Percentiles rank a stretch among this genome's conserved stretches.
Conservation (phyloP, 352 stramenopile species). For the Sclerospora graminicola region DNA sequence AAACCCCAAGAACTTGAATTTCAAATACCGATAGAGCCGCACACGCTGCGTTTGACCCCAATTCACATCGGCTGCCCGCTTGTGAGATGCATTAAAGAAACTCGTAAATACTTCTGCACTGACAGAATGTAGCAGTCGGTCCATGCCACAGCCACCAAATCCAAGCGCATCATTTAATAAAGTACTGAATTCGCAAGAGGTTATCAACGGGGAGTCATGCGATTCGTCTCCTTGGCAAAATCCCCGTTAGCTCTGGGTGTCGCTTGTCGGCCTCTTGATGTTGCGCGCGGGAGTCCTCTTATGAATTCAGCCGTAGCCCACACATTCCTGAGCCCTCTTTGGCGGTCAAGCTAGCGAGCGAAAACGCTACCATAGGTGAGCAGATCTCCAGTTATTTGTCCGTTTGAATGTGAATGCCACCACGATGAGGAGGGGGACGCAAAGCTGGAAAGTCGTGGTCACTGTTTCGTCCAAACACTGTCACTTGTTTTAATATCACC, state of each 20-base stretch:
- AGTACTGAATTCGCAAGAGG: slow-evolving; percentile 34
- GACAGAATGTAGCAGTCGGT: slow-evolving; percentile 33
- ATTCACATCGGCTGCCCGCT: slow-evolving; percentile 61
- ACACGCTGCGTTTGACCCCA: slow-evolving; percentile 53
- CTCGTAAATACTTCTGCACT: slow-evolving; percentile 41
- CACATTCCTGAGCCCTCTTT: slow-evolving; percentile 76
- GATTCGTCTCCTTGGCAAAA: background rate
- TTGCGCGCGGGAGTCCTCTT: slow-evolving; percentile 35
- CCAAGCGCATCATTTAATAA: slow-evolving; percentile 61
- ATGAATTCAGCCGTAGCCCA: slow-evolving; percentile 58
- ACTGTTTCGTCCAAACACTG: slow-evolving; percentile 29
- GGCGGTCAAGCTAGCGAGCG: slow-evolving; percentile 67
- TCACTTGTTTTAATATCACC: slow-evolving; percentile 57
- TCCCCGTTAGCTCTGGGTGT: no score
- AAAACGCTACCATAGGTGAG: slow-evolving; percentile 55
- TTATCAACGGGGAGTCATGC: background rate
- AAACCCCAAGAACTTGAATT: slow-evolving; percentile 47
- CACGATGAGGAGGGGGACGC: slow-evolving; percentile 9
- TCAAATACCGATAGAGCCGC: slow-evolving; percentile 50
- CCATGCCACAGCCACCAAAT: slow-evolving; percentile 64
- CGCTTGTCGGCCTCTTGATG: no score
- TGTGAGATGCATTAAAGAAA: slow-evolving; percentile 64
- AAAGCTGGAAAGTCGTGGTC: slow-evolving; percentile 5
- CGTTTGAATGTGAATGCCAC: slow-evolving; percentile 13
- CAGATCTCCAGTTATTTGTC: slow-evolving; percentile 64